A percentile compares a stretch with the other conserved stretches of the same genome.
These are phyloP conservation scores for Conringia planisiliqua DNA, from an alignment of 345 rosid species.

Conservation along the genomic window DNA sequence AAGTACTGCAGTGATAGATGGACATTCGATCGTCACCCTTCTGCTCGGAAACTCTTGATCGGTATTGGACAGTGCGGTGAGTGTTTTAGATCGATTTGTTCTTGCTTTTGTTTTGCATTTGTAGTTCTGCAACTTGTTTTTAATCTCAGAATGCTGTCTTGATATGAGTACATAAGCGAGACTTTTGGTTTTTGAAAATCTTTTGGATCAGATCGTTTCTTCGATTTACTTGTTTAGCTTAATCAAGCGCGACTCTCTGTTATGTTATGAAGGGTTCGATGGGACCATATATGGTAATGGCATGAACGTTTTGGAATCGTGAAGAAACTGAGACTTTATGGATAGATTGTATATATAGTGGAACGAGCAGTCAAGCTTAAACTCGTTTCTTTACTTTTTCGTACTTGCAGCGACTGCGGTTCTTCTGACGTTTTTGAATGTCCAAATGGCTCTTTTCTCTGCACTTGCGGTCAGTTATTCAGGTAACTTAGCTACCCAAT, in stretches of 20 bases:
- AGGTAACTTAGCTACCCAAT: constrained; percentile 39
- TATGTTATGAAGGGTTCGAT: not conserved
- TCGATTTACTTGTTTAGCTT: not conserved
- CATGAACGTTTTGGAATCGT: not conserved
- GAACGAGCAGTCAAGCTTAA: not conserved
- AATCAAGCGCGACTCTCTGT: not conserved
- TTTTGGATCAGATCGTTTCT: not conserved
- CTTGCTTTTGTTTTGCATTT: not conserved
- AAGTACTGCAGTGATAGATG: constrained; percentile 64
- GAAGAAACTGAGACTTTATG: not conserved
- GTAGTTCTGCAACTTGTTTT: not conserved
- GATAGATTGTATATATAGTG: not conserved
- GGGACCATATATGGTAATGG: not conserved
- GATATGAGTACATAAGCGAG: not conserved
- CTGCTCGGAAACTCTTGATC: constrained; percentile 44
- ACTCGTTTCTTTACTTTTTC: constrained; percentile 7
- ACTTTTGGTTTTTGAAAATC: not conserved
- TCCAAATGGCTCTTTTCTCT: constrained; percentile 82
- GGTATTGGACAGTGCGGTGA: constrained; percentile 75
- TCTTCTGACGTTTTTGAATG: constrained; percentile 64
- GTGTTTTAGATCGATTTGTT: constrained; percentile 21
- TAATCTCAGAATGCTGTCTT: not conserved
- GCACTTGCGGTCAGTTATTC: constrained; percentile 65
- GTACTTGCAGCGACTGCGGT: constrained; percentile 63
- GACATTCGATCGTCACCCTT: constrained; percentile 63